A percentile compares a stretch with the other conserved stretches of the same genome.
These are phyloP conservation scores for Penicillium waksmanii DNA, from an alignment of 495 filamentous ascomycete genomes.

Conservation along the genomic window DNA sequence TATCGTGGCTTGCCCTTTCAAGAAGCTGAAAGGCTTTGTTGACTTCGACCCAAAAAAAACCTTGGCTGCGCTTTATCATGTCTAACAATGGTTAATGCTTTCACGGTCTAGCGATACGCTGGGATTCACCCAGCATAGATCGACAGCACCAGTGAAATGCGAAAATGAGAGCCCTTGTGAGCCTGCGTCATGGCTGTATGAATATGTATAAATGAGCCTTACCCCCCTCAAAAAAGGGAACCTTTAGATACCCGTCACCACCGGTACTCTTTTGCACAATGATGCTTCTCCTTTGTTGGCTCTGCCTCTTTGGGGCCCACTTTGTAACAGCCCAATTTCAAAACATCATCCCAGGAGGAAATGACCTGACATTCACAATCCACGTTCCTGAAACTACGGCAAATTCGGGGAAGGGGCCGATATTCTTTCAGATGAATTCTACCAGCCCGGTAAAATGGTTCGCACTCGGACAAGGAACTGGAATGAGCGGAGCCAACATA, in stretches of 20 bases:
- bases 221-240: neutral
- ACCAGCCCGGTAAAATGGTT: constrained; percentile 65
- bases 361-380: constrained; percentile 36
- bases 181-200: neutral
- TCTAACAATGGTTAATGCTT: neutral
- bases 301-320: neutral
- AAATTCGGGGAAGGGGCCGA: constrained; percentile 33
- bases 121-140: neutral
- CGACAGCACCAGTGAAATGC: neutral
- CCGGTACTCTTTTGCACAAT: neutral
- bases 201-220: neutral
- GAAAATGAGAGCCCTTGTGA: neutral
- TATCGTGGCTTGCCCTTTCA: neutral
- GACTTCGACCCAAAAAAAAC: neutral
- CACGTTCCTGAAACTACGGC: constrained; percentile 35
- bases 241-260: neutral
- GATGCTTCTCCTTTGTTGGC: neutral
- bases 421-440: constrained; percentile 68
- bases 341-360: constrained; percentile 28
- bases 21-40: neutral
- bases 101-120: neutral
- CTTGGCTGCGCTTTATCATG: too few species aligned
- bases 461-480: constrained; percentile 63
- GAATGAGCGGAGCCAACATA: constrained; percentile 68
- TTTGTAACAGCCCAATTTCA: constrained; percentile 27